Conservation (phyloP, 306 rosid genomes). For the Quercus ilex region DNA sequence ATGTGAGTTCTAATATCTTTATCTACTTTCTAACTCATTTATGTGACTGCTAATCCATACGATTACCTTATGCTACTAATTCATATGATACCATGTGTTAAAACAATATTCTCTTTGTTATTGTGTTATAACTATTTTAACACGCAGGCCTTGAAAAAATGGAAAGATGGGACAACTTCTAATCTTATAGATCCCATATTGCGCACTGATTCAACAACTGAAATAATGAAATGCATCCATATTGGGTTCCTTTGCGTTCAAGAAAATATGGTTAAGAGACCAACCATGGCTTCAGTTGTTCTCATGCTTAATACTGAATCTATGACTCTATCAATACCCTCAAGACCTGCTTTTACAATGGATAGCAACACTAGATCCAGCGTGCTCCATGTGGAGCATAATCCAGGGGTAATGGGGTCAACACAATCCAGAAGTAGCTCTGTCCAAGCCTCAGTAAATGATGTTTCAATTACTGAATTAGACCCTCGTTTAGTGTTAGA, state of each 20-base stretch:
- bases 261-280: constrained; percentile 1
- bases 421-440: not conserved
- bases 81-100: not conserved
- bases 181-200: not conserved
- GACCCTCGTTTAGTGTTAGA: constrained; percentile 4
- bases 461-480: not conserved
- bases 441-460: constrained; percentile 5
- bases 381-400: too few species aligned
- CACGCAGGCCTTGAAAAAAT: constrained; percentile 10
- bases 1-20: not conserved
- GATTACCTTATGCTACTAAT: too few species aligned
- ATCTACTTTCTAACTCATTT: not conserved
- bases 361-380: not conserved
- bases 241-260: constrained; percentile 25
- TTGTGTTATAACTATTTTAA: not conserved
- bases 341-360: not conserved
- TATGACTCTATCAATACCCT: constrained; percentile 1
- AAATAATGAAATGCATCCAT: constrained; percentile 23
- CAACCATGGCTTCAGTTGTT: constrained; percentile 13
- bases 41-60: too few species aligned
- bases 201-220: not conserved
- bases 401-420: too few species aligned
- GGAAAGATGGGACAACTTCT: not conserved
- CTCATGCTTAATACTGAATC: constrained; percentile 7
- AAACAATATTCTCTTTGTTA: not conserved